Base-by-base conservation (phyloP, 1,284 basidiomycete species). In the Papiliotrema terrestris region DNA sequence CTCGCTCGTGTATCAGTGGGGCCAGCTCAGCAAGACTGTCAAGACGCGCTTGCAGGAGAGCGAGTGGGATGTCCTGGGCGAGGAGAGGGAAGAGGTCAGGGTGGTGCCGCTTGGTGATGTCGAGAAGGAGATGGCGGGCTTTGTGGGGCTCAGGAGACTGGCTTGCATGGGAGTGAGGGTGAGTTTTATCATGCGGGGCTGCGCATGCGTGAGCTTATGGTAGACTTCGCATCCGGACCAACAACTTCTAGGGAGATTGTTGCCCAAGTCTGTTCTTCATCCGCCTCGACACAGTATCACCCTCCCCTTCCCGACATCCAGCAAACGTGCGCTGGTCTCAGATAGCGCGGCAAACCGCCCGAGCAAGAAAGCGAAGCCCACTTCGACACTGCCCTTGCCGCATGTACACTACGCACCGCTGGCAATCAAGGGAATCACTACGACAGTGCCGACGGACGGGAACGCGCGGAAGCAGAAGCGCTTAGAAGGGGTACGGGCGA, bases 391-490 rank as follows among this genome's bases (percentile, higher is more conserved):
- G 6, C 37, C 47, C 9, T 26, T 60, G 0, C 58, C 67, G 1
- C 45, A 53, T 8, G 56, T 71, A 2, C 60, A 69, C 44, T 76
- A 75, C 56, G 78, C 88, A 39, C 84, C 87, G 4, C 88, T 91
- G 0, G 86, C 89, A 65, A 81, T 93, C 68, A 95, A 94, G 70
- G 90, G 91, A 57, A 74, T 93, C n/a, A 82, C 82, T 22, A 94
- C 91, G 0, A 85, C 85, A 22, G 82, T 84, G 1, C 91, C 91
- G 0, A 85, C 83, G 62, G 88, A 94, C 67, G 85, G 88, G 80
- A 86, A 82, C 63, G 81, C 79, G 23, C 83, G 84, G 39, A 93
- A 88, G 71, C 81, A 84, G 54, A 71, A 79, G 54, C 81, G 89
- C 53, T 69, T 79, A 41, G 78, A 80, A 56, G 84, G 82, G 32